Evolutionary conservation across 345 rosid genomes (phyloP), one percentile per base, ranked within the genome.

Genomic region (Fremontodendron californicum): DNA sequence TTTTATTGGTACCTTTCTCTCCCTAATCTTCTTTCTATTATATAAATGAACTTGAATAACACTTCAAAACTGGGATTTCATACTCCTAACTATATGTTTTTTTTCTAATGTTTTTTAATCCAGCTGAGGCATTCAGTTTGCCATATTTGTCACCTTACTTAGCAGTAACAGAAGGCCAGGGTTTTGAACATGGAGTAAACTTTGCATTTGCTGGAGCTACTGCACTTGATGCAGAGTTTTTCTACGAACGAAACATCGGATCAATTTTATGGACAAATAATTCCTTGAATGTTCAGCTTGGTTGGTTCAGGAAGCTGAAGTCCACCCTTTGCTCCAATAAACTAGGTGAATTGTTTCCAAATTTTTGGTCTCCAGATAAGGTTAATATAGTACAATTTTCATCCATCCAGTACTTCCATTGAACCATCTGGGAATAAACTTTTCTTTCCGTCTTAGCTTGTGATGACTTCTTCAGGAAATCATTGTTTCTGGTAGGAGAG

Each of bases 201-300:
- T 90, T 88, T 55, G 96, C 94, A 11, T 93, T 91, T 46, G 84
- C 90, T 0, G 96, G 92, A 66, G 94, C 96, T 9, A 92, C 92
- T 2, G 90, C 94, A 0, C 84, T 87, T 5, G 84, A 82, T 19
- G 11, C 88, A 18, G 23, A 73, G 43, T 85, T 84, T 78, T 88
- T 87, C 35, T 71, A 79, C 10, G 65, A 80, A 13, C 73, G 75
- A 55, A 67, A 80, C 10, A 33, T 92, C 42, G 84, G 82, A 13
- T 13, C 60, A 9, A 1, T 83, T 19, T 29, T 87, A 37, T 84
- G 87, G 84, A 85, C 92, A 0, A 87, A 90, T 31, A 57, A 81
- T 74, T 82, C 96, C 21, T 75, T 87, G 57, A 81, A 77, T 69
- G 74, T 83, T 68, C 96, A 90, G 82, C 83, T 90, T 45, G 82